Evolutionary conservation across 176 grass and related monocot species (phyloP).

Genomic region (Coix lacrymajobi): DNA sequence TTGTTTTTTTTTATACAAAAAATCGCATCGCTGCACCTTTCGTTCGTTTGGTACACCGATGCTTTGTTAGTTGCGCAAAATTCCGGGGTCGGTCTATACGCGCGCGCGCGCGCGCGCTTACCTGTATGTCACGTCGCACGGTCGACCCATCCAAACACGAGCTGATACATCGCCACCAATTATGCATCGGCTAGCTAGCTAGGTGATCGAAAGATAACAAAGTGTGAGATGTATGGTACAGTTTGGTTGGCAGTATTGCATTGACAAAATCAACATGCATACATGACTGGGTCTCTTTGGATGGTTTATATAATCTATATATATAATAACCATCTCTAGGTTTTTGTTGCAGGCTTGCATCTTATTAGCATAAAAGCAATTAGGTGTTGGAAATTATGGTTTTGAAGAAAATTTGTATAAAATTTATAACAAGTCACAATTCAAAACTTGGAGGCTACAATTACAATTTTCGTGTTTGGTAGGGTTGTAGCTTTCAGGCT

Average conservation of each 20-base stretch:
- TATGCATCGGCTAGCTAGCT: neutral
- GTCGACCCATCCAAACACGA: neutral
- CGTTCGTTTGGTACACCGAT: slow-evolving; percentile 29
- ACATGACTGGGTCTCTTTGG: neutral
- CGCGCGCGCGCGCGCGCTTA: neutral
- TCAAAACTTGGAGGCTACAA: no score
- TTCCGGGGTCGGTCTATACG: slow-evolving; percentile 16
- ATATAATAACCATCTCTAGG: no score
- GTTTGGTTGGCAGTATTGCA: neutral
- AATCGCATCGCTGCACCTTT: neutral
- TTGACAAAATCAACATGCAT: neutral
- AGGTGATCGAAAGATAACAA: neutral
- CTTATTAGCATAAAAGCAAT: no score
- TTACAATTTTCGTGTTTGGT: no score
- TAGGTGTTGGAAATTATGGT: neutral
- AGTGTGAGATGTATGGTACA: neutral
- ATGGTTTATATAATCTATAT: no score
- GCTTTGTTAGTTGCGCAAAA: slow-evolving; percentile 19
- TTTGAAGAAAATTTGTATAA: neutral
- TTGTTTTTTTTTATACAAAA: neutral
- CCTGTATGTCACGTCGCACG: slow-evolving; percentile 17
- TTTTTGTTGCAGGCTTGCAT: no score
- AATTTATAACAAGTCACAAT: no score
- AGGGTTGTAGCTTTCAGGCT: no score
- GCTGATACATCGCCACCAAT: neutral